phyloP scores from a whole-genome alignment of 116 monocot genomes.

The Cymodocea nodosa region DNA sequence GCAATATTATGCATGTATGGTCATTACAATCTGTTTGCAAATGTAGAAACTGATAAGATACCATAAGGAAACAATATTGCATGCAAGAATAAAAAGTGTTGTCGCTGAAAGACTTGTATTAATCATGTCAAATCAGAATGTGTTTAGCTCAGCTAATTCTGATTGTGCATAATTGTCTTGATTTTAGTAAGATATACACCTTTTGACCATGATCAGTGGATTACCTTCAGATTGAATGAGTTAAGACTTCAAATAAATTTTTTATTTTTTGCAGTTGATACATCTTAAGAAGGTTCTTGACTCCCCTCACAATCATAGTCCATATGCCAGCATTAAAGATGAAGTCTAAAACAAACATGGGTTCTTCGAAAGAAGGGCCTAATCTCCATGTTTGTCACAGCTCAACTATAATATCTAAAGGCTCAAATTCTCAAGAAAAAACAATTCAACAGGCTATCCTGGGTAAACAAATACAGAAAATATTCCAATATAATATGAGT shows the following conservation, averaged over 20 bases:
- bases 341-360: slow-evolving; percentile 22
- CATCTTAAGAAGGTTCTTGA: slow-evolving; percentile 6
- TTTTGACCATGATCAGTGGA: background rate
- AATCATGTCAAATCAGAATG: too few relatives aligned
- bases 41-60: too few relatives aligned
- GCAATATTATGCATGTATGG: too few relatives aligned
- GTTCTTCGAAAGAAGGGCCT: slow-evolving; percentile 7
- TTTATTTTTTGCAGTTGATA: slow-evolving; percentile 18
- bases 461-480: slow-evolving; percentile 10
- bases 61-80: too few relatives aligned
- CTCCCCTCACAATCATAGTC: background rate
- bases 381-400: slow-evolving; percentile 19
- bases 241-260: background rate
- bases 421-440: slow-evolving; percentile 14
- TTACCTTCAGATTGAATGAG: background rate
- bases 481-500: background rate
- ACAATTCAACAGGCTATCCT: background rate
- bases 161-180: too few relatives aligned
- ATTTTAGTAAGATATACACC: too few relatives aligned
- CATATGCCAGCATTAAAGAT: slow-evolving; percentile 42
- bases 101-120: too few relatives aligned
- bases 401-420: slow-evolving; percentile 26
- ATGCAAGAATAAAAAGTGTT: too few relatives aligned
- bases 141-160: too few relatives aligned
- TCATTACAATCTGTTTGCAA: too few relatives aligned